Percentiles rank a stretch among this genome's conserved stretches.
phyloP scores from a whole-genome alignment of 2,329 filamentous ascomycete species.

The Scytalidium lignicola region DNA sequence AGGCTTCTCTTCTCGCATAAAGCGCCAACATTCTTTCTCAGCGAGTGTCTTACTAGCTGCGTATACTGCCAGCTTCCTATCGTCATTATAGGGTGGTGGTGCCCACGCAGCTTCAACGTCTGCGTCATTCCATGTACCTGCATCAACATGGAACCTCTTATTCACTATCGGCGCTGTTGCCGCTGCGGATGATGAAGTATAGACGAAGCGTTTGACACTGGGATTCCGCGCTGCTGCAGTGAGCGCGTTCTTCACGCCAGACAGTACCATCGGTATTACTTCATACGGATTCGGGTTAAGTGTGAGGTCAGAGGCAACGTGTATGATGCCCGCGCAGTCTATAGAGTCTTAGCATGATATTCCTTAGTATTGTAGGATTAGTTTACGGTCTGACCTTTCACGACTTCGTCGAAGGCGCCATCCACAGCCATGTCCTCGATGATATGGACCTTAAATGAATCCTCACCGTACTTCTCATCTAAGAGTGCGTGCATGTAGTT shows the following conservation, averaged over 20 bases:
- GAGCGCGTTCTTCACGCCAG: conserved; percentile 26
- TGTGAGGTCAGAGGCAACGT: too few relatives aligned
- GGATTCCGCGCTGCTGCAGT: conserved; percentile 30
- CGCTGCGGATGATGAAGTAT: conserved; percentile 29
- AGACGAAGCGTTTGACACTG: conserved; percentile 33
- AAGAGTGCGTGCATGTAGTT: conserved; percentile 27
- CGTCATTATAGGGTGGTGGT: conserved; percentile 24
- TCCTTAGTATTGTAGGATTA: conserved; percentile 2
- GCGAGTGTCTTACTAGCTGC: conserved; percentile 31
- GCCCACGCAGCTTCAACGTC: conserved; percentile 29
- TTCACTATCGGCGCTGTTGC: conserved; percentile 12
- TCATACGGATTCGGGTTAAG: conserved; percentile 36
- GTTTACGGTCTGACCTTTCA: conserved; percentile 14
- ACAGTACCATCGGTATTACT: conserved; percentile 31
- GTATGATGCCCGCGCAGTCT: too few relatives aligned
- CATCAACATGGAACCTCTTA: conserved; percentile 12
- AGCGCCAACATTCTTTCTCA: conserved; percentile 33
- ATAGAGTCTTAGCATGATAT: too few relatives aligned
- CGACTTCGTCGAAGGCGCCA: conserved; percentile 21
- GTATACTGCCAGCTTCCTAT: conserved; percentile 24
- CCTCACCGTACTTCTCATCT: conserved; percentile 29
- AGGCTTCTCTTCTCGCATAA: conserved; percentile 21
- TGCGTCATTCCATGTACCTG: conserved; percentile 29
- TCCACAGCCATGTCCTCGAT: conserved; percentile 29
- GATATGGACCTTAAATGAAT: conserved; percentile 29